phyloP scores from a whole-genome alignment of 169 alveolate species.

The Plasmodium gonderi region DNA sequence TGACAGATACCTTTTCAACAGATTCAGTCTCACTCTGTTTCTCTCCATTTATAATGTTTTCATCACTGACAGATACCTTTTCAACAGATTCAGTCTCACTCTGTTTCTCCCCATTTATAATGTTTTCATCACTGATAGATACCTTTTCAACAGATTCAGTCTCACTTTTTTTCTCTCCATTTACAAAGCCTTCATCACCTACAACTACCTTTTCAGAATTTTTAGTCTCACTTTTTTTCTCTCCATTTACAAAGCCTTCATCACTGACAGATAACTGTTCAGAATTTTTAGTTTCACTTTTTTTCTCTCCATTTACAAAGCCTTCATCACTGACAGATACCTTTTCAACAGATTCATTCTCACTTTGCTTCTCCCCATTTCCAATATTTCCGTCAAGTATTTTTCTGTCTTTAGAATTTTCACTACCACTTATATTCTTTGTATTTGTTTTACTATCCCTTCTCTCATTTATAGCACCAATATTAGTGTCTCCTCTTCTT shows the following conservation, averaged over 20 bases:
- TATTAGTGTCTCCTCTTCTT: not conserved
- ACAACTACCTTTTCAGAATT: no score
- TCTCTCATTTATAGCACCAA: not conserved
- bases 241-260: not conserved
- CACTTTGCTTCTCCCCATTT: not conserved
- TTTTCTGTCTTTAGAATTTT: no score
- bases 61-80: not conserved
- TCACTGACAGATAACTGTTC: not conserved
- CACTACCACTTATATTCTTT: no score
- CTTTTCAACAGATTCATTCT: not conserved
- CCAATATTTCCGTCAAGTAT: no score
- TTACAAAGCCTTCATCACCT: no score
- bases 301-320: not conserved
- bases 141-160: not conserved
- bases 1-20: not conserved
- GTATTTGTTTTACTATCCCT: not conserved
- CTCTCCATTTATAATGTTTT: slow-evolving; percentile 7
- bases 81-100: not conserved
- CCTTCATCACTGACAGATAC: not conserved
- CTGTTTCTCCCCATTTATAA: not conserved
- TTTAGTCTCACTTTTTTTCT: no score
- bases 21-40: not conserved
- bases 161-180: not conserved
- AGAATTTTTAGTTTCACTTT: not conserved
- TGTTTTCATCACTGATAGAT: not conserved